Evolutionary conservation across 805 yeast species (phyloP), one percentile per base, ranked within the genome.

Genomic region (Lipomyces mesembrius): DNA sequence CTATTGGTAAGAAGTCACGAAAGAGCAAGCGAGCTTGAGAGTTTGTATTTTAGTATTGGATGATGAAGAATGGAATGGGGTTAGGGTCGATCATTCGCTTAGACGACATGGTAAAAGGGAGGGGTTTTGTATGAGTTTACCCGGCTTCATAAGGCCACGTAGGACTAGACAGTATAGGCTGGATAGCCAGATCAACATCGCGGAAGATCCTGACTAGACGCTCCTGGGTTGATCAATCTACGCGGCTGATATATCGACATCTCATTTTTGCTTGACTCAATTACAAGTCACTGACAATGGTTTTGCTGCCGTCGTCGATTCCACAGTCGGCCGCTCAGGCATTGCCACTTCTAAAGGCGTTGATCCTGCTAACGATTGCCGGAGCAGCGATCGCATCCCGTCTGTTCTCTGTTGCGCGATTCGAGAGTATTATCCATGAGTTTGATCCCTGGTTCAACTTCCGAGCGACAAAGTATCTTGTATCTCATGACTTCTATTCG

Each of bases 381-480:
- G 93, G 92, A 39, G 98, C 98, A 2, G 96, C 98, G 32, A 84
- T 95, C 61, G 88, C 97, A 60, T 88, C 96, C 69, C 87, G 99
- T 75, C 83, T 95, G 75, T 95, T 95, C 79, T 91, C 98, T n/a
- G 98, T 95, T 70, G 90, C 96, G 68, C 85, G 98, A 71, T 95
- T 92, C 77, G 99, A 95, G 80, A 87, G 93, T 61, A 96, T 95
- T 76, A 95, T 95, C 79, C 99, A 95, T 80, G 99, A 95, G 79
- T 95, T 95, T 79, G 83, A 80, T 70, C 97, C 97, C 34, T 92
- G 97, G 97, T 91, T 91, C 85, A 95, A 95, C 79, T 95, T 86
- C 82, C 83, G 99, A 71, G 99, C 99, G 56, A 91, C 99, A n/a
- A 90, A 90, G 78, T 92, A 91, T 78, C 84, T 95, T 72, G 96